Base-by-base conservation (phyloP, 2,329 filamentous ascomycete species). In the Fusarium palustre region DNA sequence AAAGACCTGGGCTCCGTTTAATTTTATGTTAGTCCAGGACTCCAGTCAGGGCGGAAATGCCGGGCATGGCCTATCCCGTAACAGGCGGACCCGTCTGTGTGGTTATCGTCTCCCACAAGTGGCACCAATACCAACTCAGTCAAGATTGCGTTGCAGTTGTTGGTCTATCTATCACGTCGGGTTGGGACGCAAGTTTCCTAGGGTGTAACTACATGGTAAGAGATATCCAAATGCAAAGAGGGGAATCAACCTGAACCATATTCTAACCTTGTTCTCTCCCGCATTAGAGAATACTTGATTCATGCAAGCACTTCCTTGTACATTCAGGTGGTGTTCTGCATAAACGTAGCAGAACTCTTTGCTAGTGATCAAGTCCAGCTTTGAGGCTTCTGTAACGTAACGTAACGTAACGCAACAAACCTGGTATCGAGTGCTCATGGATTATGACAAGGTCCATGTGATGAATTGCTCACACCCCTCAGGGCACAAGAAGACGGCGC, bases 391-490 rank as follows among this genome's bases (percentile, higher is more conserved):
- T 36, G 28, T 42, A 46, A 57, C 24, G 39, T 55, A 53, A 58
- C 55, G 42, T 55, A 54, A 57, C 24, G 39, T 55, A 53, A 58
- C 55, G 42, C 48, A 54, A 59, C 61, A 47, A 69, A 58, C 56
- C 62, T 38, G 61, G 52, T 53, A 69, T 33, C 53, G 55, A 48
- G 65, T 24, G 47, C 42, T 65, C 43, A 39, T 45, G 38, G 60
- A 12, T 25, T 12, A 43, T 53, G 31, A 31, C 38, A 53, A 42
- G 56, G 53, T 31, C 60, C 46, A 53, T 68, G 58, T 42, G 28
- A 48, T 38, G 24, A 50, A 50, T 64, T 64, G 59, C 46, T 48
- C n/a, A 52, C 63, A 57, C 67, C 58, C 67, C 55, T 65, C 47
- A 47, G 42, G 42, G 47, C 56, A 46, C 4, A 10, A 36, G 16